Conservation (phyloP, 2,329 filamentous ascomycete genomes). For the Aureobasidium subglaciale region DNA sequence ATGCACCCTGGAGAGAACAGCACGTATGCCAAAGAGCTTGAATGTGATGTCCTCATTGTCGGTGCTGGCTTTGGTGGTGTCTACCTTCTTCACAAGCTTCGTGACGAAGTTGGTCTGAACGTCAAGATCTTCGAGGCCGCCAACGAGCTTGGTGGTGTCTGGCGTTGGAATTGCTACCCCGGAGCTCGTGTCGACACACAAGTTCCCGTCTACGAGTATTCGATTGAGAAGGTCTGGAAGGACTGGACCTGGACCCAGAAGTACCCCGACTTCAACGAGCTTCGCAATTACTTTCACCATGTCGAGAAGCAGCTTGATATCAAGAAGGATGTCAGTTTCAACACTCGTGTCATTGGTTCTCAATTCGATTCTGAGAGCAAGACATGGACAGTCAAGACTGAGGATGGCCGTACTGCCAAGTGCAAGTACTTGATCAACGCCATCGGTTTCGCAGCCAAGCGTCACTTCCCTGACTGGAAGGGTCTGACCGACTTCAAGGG, state of each 20-base stretch:
- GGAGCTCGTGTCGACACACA: conserved; percentile 43
- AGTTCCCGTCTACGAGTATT: conserved; percentile 42
- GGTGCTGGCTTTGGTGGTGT: conserved; percentile 26
- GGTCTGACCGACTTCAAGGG: conserved; percentile 34
- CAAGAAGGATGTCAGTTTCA: conserved; percentile 51
- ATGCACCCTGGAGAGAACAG: conserved; percentile 7
- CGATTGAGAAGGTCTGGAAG: conserved; percentile 41
- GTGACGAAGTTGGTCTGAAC: conserved; percentile 27
- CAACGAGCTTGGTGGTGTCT: conserved; percentile 31
- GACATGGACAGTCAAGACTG: conserved; percentile 46
- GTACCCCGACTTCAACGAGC: conserved; percentile 32
- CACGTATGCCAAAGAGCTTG: conserved; percentile 24
- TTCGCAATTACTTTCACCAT: conserved; percentile 53
- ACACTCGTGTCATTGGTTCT: conserved; percentile 48
- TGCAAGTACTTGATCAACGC: conserved; percentile 32
- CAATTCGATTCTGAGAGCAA: conserved; percentile 43
- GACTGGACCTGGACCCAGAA: conserved; percentile 47
- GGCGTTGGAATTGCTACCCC: conserved; percentile 34
- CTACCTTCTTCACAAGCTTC: conserved; percentile 26
- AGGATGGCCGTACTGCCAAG: conserved; percentile 43
- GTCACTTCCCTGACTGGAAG: conserved; percentile 32
- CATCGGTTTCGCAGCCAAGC: conserved; percentile 33
- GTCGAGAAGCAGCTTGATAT: conserved; percentile 51
- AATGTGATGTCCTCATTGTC: conserved; percentile 25
- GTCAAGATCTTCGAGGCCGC: conserved; percentile 32